These are phyloP conservation scores for Rhinocladiella mackenziei DNA, from an alignment of 2,329 filamentous ascomycete species.

Conservation along the genomic window DNA sequence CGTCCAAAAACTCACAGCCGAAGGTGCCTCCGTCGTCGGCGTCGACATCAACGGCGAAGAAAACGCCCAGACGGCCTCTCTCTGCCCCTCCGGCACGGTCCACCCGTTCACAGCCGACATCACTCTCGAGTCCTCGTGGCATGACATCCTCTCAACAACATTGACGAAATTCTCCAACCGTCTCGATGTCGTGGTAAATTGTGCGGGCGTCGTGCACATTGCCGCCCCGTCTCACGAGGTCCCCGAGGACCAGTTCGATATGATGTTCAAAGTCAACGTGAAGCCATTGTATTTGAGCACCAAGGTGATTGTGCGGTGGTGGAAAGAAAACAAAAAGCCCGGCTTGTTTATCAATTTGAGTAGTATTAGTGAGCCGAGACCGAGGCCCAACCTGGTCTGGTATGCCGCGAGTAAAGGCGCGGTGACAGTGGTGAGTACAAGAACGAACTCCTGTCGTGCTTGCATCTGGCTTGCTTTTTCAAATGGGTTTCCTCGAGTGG, in stretches of 20 bases:
- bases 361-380: slow-evolving; percentile 22
- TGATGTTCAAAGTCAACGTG: slow-evolving; percentile 26
- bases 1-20: slow-evolving; percentile 15
- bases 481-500: too few species aligned
- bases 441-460: too few species aligned
- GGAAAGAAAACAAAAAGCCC: slow-evolving; percentile 17
- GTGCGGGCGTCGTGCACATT: slow-evolving; percentile 20
- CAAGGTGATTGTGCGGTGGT: slow-evolving; percentile 25
- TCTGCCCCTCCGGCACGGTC: slow-evolving; percentile 7
- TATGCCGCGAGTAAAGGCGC: slow-evolving; percentile 23
- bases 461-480: too few species aligned
- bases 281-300: slow-evolving; percentile 26
- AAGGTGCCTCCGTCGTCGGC: slow-evolving; percentile 19
- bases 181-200: slow-evolving; percentile 24
- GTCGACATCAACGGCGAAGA: slow-evolving; percentile 17
- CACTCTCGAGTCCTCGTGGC: slow-evolving; percentile 19
- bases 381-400: slow-evolving; percentile 25
- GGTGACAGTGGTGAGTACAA: slow-evolving; percentile 21
- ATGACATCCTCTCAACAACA: slow-evolving; percentile 11
- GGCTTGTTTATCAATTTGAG: slow-evolving; percentile 25
- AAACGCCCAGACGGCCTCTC: slow-evolving; percentile 5
- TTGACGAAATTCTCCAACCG: slow-evolving; percentile 6
- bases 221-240: slow-evolving; percentile 21
- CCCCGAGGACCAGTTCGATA: slow-evolving; percentile 23
- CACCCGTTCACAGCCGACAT: slow-evolving; percentile 14